Percentiles rank a stretch among this genome's conserved stretches.
Evolutionary conservation across 331 rosid genomes (phyloP).

Genomic region (Rhamnella rubrinervis): DNA sequence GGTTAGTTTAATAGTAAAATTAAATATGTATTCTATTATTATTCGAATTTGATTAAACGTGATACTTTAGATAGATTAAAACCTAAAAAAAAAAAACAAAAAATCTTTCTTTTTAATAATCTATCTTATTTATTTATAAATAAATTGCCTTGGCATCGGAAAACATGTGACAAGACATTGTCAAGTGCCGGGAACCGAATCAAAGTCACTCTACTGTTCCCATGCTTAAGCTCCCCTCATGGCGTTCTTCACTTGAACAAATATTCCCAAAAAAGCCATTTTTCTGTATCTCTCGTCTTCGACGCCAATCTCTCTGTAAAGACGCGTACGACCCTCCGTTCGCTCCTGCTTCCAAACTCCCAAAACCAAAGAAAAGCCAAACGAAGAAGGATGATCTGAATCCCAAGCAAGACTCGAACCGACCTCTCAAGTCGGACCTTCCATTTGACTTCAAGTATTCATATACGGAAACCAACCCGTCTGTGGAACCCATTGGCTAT

Average conservation of each 20-base stretch:
- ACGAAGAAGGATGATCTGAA: slow-evolving; percentile 16
- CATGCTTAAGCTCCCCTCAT: slow-evolving; percentile 32
- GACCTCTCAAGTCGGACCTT: slow-evolving; percentile 62
- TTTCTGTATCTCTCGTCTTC: slow-evolving; percentile 22
- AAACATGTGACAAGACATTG: no score
- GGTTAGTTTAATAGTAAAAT: no score
- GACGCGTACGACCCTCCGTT: slow-evolving; percentile 74
- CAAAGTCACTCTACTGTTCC: background rate
- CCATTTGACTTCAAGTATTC: slow-evolving; percentile 88
- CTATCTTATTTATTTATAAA: no score
- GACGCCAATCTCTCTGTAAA: slow-evolving; percentile 16
- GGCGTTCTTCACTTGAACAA: slow-evolving; percentile 16
- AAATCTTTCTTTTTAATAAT: no score
- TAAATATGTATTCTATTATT: no score
- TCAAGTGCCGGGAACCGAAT: background rate
- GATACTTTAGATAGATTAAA: no score
- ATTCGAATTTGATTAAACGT: no score
- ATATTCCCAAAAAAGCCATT: background rate
- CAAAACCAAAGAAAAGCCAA: slow-evolving; percentile 23
- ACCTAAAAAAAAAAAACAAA: no score
- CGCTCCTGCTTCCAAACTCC: slow-evolving; percentile 41
- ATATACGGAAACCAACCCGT: slow-evolving; percentile 60
- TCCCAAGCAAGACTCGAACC: slow-evolving; percentile 14
- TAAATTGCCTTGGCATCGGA: no score
- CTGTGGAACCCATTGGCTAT: slow-evolving; percentile 56